A percentile compares a stretch with the other conserved stretches of the same genome.
Evolutionary conservation across 208 protist species (phyloP).

Genomic region (Endotrypanum monterogeii): DNA sequence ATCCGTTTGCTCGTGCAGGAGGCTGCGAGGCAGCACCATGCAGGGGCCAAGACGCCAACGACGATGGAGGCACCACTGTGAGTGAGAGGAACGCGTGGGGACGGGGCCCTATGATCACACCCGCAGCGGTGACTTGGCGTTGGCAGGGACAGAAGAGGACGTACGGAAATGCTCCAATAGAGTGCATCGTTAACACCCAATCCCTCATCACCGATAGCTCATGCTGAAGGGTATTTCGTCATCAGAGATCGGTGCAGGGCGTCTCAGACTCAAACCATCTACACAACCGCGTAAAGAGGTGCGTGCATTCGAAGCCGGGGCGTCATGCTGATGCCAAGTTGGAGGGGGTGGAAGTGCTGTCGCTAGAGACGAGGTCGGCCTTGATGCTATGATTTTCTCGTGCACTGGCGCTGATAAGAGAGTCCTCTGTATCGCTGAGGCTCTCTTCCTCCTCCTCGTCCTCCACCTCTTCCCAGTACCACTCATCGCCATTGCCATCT

Average conservation of each 20-base stretch:
- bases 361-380: background rate
- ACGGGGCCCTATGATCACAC: too few species aligned
- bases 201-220: too few species aligned
- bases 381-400: background rate
- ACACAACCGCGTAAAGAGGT: background rate
- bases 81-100: too few species aligned
- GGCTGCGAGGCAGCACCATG: too few species aligned
- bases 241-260: background rate
- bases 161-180: too few species aligned
- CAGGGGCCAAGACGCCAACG: too few species aligned
- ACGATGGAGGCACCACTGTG: too few species aligned
- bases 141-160: too few species aligned
- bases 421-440: background rate
- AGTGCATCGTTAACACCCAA: too few species aligned
- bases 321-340: background rate
- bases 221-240: too few species aligned
- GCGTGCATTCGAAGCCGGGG: background rate
- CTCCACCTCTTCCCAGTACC: constrained; percentile 43
- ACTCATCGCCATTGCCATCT: constrained; percentile 38
- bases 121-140: too few species aligned
- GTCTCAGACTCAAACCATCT: background rate
- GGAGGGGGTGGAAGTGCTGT: background rate
- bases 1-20: too few species aligned
- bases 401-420: background rate
- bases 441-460: constrained; percentile 30